Percentiles rank a stretch among this genome's conserved stretches.
Evolutionary conservation across 2,329 filamentous ascomycete species (phyloP).

Genomic region (Fusarium setosum): DNA sequence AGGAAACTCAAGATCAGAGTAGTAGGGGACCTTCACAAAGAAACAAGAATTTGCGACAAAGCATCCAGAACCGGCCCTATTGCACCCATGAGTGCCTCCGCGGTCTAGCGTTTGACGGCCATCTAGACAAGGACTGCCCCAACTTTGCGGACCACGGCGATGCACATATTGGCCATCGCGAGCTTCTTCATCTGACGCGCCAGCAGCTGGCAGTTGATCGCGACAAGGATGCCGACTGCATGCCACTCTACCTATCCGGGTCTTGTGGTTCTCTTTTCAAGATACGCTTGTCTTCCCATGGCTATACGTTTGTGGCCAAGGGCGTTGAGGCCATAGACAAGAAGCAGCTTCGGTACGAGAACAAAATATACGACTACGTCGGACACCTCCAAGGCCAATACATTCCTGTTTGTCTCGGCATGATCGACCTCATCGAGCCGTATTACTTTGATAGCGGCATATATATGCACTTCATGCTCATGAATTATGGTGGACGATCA

Average conservation of each 20-base stretch:
- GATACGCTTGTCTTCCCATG: conserved; percentile 46
- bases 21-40: too few relatives aligned
- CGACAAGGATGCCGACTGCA: conserved; percentile 43
- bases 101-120: conserved; percentile 34
- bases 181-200: conserved; percentile 44
- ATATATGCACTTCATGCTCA: conserved; percentile 47
- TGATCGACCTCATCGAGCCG: conserved; percentile 41
- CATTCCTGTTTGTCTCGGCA: conserved; percentile 51
- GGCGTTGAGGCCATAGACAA: conserved; percentile 45
- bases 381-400: conserved; percentile 45
- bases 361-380: conserved; percentile 46
- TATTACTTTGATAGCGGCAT: conserved; percentile 47
- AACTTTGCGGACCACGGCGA: conserved; percentile 35
- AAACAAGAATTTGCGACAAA: background rate
- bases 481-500: conserved; percentile 43
- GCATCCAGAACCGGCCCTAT: conserved; percentile 37
- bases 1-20: too few relatives aligned
- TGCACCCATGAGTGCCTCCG: conserved; percentile 44
- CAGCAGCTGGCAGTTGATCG: conserved; percentile 46
- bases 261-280: conserved; percentile 51
- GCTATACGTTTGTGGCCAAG: conserved; percentile 55
- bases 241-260: conserved; percentile 45
- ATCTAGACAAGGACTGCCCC: conserved; percentile 44
- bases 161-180: conserved; percentile 34
- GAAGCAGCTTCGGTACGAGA: conserved; percentile 42